phyloP scores from a whole-genome alignment of 768 basidiomycete genomes.

The Lentinula raphanica region DNA sequence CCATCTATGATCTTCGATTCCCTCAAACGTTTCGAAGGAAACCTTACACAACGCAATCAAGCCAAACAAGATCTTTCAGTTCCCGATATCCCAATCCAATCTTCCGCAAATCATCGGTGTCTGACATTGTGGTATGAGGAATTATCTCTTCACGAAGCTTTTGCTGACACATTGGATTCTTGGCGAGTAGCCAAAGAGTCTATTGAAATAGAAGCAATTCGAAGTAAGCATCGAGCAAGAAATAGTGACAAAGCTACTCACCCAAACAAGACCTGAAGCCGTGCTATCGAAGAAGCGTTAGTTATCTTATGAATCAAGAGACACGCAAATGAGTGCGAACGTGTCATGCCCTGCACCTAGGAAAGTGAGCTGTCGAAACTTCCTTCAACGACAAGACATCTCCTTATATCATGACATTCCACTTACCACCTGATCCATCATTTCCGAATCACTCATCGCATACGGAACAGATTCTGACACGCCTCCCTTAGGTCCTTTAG shows the following conservation, averaged over 20 bases:
- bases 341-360: conserved; percentile 23
- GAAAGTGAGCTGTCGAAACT: not conserved
- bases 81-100: conserved; percentile 32
- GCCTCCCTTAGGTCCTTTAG: not conserved
- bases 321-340: not conserved
- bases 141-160: conserved; percentile 50
- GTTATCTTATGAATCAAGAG: not conserved
- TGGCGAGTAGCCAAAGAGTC: conserved; percentile 52
- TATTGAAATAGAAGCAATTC: not conserved
- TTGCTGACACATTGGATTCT: conserved; percentile 42
- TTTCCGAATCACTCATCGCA: conserved; percentile 39
- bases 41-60: conserved; percentile 23
- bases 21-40: too few relatives aligned
- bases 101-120: conserved; percentile 12
- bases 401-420: not conserved
- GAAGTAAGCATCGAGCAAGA: not conserved
- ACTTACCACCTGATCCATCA: conserved; percentile 48
- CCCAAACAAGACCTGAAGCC: conserved; percentile 38
- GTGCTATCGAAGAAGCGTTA: not conserved
- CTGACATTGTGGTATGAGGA: conserved; percentile 23
- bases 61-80: conserved; percentile 33
- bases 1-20: not conserved
- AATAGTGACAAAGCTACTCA: conserved; percentile 16
- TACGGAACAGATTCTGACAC: conserved; percentile 21
- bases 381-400: not conserved